These are phyloP conservation scores for Jamesozyma piceae DNA, from an alignment of 805 yeast species.

Conservation along the genomic window DNA sequence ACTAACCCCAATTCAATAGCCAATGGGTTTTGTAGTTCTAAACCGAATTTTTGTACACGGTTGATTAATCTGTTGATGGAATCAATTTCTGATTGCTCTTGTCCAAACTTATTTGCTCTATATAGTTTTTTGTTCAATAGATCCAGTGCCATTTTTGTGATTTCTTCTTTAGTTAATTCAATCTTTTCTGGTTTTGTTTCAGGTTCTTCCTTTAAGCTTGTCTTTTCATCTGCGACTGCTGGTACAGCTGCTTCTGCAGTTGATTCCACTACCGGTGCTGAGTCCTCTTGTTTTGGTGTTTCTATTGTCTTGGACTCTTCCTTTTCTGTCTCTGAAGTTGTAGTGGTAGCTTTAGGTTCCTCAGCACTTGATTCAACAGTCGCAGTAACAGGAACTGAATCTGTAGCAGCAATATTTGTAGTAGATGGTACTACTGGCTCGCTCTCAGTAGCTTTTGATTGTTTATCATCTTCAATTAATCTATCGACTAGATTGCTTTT, in stretches of 20 bases:
- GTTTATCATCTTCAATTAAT: constrained; percentile 24
- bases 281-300: constrained; percentile 1
- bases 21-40: constrained; percentile 53
- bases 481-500: constrained; percentile 69
- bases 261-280: neutral
- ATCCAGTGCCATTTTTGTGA: constrained; percentile 58
- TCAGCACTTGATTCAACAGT: constrained; percentile 2
- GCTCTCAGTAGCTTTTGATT: neutral
- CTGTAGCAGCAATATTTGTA: constrained; percentile 1
- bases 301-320: neutral
- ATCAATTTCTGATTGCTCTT: constrained; percentile 49
- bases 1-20: constrained; percentile 60
- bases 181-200: constrained; percentile 5
- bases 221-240: neutral
- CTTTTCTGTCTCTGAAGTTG: neutral
- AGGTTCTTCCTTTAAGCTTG: neutral
- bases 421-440: too few relatives aligned
- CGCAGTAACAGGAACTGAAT: neutral
- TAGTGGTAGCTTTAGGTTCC: constrained; percentile 5
- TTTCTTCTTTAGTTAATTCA: constrained; percentile 53
- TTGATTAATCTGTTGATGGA: constrained; percentile 44
- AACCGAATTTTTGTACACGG: constrained; percentile 71
- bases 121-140: constrained; percentile 56
- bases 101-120: constrained; percentile 74
- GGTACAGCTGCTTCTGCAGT: neutral